Evolutionary conservation across 2,329 filamentous ascomycete species (phyloP), one percentile per base, ranked within the genome.

Genomic region (Cadophora sp.): DNA sequence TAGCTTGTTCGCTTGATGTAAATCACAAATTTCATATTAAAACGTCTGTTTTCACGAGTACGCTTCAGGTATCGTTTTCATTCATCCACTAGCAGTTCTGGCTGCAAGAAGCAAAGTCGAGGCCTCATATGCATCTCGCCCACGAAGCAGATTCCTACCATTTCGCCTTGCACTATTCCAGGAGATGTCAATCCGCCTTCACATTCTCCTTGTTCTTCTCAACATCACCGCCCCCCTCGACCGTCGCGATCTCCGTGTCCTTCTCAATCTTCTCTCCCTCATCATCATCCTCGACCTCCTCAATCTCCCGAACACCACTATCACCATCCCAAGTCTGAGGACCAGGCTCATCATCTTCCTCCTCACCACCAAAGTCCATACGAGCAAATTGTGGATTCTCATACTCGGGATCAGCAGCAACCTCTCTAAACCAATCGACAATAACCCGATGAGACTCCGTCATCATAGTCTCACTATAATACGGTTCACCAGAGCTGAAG

Each of bases 401-500:
- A 66, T 81, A 81, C 0, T 76, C 71, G 1, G 79, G 78, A 60
- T 83, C 75, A n/a, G 79, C 75, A 5, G 86, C 84, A 14, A 91
- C 83, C 46, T 86, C 80, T 60, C 87, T 80, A 43, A 94, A 81
- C 84, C 89, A 94, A 48, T 80, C 78, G 1, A 93, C 78, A 29
- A 92, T 85, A 2, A 81, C 77, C 14, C 76, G 73, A 70, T 87
- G 85, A 0, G 86, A 84, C 12, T 77, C 77, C 14, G 90, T 81
- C 63, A 94, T 83, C 69, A 92, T 85, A 46, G 83, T 81, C 77
- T 97, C 92, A 8, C 81, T 80, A 74, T 88, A 83, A 40, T 83
- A 76, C 0, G 79, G 73, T 69, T 91, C 87, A 3, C 90, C 90
- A 1, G 89, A 86, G n/a, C 90, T 90, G 78, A 91, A 91, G 69